phyloP scores from a whole-genome alignment of 148 eudicot genomes.

The Spergularia marina region DNA sequence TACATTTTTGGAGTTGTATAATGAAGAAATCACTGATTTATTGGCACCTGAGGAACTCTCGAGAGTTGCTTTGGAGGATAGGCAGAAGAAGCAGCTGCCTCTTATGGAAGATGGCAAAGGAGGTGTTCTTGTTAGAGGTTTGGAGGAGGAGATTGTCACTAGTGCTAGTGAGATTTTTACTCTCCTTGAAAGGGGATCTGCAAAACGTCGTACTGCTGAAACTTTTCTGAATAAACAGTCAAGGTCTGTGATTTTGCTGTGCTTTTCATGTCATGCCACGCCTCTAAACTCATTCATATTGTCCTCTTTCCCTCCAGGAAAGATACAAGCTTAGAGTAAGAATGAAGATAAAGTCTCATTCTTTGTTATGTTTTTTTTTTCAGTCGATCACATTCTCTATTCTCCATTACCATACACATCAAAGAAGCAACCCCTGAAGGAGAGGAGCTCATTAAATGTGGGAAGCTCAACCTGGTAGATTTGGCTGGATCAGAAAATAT shows the following conservation, averaged over 20 bases:
- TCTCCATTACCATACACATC: constrained; percentile 90
- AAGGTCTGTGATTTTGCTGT: constrained; percentile 41
- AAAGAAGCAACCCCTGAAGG: constrained; percentile 97
- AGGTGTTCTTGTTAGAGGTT: constrained; percentile 87
- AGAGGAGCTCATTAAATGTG: constrained; percentile 95
- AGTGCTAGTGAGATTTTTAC: constrained; percentile 85
- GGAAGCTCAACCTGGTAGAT: constrained; percentile 88
- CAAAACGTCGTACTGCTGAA: constrained; percentile 95
- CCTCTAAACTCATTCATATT: background rate
- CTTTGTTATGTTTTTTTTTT: constrained; percentile 21
- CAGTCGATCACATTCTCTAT: constrained; percentile 94
- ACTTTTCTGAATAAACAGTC: constrained; percentile 88
- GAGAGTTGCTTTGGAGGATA: constrained; percentile 61
- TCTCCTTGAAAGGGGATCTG: constrained; percentile 91
- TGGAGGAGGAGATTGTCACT: constrained; percentile 95
- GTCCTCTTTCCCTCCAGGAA: background rate
- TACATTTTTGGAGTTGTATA: constrained; percentile 88
- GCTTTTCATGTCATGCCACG: background rate
- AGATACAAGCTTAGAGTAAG: background rate
- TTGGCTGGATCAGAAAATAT: constrained; percentile 96
- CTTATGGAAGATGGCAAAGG: constrained; percentile 98
- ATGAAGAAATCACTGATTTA: constrained; percentile 97
- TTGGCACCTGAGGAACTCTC: constrained; percentile 90
- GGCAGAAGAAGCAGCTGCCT: constrained; percentile 82
- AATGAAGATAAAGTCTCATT: background rate